phyloP scores from a whole-genome alignment of 176 grass and related monocot species.

The Aegilops bicornis region DNA sequence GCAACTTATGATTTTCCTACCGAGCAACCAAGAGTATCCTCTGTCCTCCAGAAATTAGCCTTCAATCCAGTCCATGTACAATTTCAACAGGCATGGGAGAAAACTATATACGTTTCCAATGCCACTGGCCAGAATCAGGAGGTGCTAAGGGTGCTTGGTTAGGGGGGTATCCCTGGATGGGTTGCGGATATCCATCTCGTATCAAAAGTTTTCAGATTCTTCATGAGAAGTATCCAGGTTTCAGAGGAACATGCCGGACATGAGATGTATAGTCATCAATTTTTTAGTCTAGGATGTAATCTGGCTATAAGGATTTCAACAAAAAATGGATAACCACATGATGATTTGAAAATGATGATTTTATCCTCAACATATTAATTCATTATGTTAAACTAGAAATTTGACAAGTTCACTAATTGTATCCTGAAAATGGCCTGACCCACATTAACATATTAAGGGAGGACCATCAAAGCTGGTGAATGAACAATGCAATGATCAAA shows the following conservation, averaged over 20 bases:
- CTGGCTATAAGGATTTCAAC: neutral
- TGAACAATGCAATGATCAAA: neutral
- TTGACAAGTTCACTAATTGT: neutral
- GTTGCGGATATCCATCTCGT: neutral
- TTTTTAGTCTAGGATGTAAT: neutral
- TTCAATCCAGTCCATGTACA: neutral
- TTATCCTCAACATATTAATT: neutral
- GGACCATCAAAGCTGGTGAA: neutral
- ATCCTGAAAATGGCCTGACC: neutral
- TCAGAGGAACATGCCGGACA: slow-evolving; percentile 1
- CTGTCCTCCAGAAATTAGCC: neutral
- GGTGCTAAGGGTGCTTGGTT: neutral
- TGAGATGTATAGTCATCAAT: neutral
- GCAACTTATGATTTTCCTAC: neutral
- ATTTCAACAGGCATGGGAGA: neutral
- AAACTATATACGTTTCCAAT: neutral
- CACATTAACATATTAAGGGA: neutral
- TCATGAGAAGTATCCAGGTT: neutral
- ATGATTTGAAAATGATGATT: neutral
- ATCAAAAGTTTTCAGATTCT: neutral
- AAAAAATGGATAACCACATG: neutral
- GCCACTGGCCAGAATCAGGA: neutral
- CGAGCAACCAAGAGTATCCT: neutral
- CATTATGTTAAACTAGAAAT: neutral
- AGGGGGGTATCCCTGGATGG: no score